Percentiles rank a stretch among this genome's conserved stretches.
Evolutionary conservation across 2,329 filamentous ascomycete genomes (phyloP).

Genomic region (Acarospora socialis): DNA sequence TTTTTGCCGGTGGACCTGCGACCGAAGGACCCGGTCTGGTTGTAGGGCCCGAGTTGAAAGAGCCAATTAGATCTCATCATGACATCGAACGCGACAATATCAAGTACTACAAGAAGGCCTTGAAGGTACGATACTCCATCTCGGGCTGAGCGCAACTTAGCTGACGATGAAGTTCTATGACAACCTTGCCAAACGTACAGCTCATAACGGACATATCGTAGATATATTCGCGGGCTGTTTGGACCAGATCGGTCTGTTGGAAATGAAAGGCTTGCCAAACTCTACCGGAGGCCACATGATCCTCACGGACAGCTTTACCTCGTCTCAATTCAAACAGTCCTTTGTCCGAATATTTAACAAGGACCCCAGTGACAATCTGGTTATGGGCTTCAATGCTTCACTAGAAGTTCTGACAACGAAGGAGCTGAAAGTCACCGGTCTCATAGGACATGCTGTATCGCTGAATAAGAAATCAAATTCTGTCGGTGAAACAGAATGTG

Average conservation of each 20-base stretch:
- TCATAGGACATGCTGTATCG: slow-evolving; percentile 93
- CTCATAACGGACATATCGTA: slow-evolving; percentile 93
- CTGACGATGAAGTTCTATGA: slow-evolving; percentile 67
- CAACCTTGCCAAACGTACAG: slow-evolving; percentile 77
- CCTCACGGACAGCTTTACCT: slow-evolving; percentile 93
- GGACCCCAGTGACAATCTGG: slow-evolving; percentile 80
- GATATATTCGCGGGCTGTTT: slow-evolving; percentile 96
- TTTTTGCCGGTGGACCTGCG: slow-evolving; percentile 86
- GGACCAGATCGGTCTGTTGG: slow-evolving; percentile 88
- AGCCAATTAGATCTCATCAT: slow-evolving; percentile 94
- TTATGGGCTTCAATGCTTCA: slow-evolving; percentile 97
- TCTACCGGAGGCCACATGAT: slow-evolving; percentile 98
- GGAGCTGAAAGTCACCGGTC: slow-evolving; percentile 91
- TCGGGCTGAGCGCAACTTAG: too few relatives aligned
- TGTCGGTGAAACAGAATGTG: slow-evolving; percentile 94
- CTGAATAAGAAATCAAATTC: slow-evolving; percentile 96
- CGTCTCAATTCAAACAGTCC: slow-evolving; percentile 98
- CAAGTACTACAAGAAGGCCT: slow-evolving; percentile 98
- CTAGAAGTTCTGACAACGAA: slow-evolving; percentile 94
- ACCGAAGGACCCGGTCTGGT: slow-evolving; percentile 96
- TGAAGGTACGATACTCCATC: slow-evolving; percentile 52
- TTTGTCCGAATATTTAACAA: slow-evolving; percentile 97
- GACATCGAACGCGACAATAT: slow-evolving; percentile 98
- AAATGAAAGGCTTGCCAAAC: slow-evolving; percentile 96
- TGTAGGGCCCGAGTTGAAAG: slow-evolving; percentile 85